Conservation (phyloP, 1,284 basidiomycete genomes). For the Malassezia psittaci region DNA sequence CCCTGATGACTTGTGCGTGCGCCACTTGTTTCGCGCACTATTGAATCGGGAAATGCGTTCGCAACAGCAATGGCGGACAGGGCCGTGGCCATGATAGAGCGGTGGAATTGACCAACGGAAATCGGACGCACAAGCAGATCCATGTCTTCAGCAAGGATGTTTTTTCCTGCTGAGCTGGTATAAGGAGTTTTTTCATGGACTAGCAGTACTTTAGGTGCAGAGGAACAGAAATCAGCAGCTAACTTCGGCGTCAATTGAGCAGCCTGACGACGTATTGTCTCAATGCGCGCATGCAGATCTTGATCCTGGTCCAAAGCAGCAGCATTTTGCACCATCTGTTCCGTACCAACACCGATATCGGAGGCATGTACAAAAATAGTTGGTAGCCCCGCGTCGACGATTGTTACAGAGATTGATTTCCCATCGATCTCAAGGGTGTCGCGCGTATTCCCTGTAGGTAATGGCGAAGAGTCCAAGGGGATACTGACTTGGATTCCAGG, state of each 20-base stretch:
- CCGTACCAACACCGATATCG: constrained; percentile 10
- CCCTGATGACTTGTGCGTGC: neutral
- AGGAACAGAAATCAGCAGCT: constrained; percentile 19
- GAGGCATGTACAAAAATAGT: constrained; percentile 34
- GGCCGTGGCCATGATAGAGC: constrained; percentile 39
- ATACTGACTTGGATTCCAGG: constrained; percentile 33
- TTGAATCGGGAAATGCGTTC: constrained; percentile 22
- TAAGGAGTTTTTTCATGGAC: constrained; percentile 29
- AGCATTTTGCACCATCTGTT: constrained; percentile 16
- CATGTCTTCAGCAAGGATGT: constrained; percentile 17
- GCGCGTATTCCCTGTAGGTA: constrained; percentile 27
- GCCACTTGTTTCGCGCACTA: constrained; percentile 18
- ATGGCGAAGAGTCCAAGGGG: constrained; percentile 19
- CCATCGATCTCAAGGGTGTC: constrained; percentile 22
- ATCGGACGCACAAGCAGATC: constrained; percentile 36
- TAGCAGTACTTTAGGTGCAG: constrained; percentile 44
- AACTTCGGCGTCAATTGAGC: constrained; percentile 21
- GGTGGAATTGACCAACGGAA: constrained; percentile 36
- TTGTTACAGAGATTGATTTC: constrained; percentile 18
- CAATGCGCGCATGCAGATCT: constrained; percentile 22
- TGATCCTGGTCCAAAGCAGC: constrained; percentile 29
- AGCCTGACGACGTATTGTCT: constrained; percentile 24
- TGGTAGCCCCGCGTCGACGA: constrained; percentile 40
- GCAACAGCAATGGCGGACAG: constrained; percentile 31
- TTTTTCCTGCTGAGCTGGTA: constrained; percentile 23